These are phyloP conservation scores for Andrographis paniculata DNA, from an alignment of 305 asterid genomes.

Conservation along the genomic window DNA sequence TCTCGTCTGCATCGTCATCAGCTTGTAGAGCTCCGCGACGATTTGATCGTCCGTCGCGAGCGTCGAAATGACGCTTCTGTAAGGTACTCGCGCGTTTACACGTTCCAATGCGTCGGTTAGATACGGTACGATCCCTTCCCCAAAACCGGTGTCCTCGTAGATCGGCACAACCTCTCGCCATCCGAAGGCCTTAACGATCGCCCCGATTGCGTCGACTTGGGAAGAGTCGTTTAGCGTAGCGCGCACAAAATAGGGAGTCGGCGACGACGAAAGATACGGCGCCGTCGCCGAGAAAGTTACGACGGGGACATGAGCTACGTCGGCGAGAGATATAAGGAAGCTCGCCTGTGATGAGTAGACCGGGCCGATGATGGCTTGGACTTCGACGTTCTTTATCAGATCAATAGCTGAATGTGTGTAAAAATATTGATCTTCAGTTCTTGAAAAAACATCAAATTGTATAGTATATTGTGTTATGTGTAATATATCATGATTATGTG, in stretches of 20 bases:
- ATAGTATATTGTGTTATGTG: too few relatives aligned
- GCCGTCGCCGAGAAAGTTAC: constrained; percentile 37
- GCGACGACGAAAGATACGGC: constrained; percentile 5
- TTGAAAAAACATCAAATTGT: too few relatives aligned
- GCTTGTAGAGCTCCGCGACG: constrained; percentile 26
- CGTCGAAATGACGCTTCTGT: constrained; percentile 33
- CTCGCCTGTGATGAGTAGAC: constrained; percentile 24
- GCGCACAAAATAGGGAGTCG: constrained; percentile 29
- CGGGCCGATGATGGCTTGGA: constrained; percentile 40
- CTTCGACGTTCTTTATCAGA: constrained; percentile 23
- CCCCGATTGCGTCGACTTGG: constrained; percentile 28
- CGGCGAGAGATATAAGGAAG: constrained; percentile 32
- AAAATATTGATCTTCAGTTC: too few relatives aligned
- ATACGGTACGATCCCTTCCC: constrained; percentile 31
- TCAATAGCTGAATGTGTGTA: constrained; percentile 32
- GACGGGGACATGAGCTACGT: constrained; percentile 30
- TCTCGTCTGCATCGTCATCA: constrained; percentile 37
- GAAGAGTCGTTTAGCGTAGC: constrained; percentile 26
- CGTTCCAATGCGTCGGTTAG: constrained; percentile 28
- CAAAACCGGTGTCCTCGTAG: constrained; percentile 30
- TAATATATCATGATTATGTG: too few relatives aligned
- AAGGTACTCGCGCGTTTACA: constrained; percentile 25
- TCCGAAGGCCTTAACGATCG: constrained; percentile 26
- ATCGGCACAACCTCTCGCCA: constrained; percentile 36
- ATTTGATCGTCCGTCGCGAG: constrained; percentile 28